phyloP scores from a whole-genome alignment of 2,329 filamentous ascomycete genomes.

The Cercospora zeina region DNA sequence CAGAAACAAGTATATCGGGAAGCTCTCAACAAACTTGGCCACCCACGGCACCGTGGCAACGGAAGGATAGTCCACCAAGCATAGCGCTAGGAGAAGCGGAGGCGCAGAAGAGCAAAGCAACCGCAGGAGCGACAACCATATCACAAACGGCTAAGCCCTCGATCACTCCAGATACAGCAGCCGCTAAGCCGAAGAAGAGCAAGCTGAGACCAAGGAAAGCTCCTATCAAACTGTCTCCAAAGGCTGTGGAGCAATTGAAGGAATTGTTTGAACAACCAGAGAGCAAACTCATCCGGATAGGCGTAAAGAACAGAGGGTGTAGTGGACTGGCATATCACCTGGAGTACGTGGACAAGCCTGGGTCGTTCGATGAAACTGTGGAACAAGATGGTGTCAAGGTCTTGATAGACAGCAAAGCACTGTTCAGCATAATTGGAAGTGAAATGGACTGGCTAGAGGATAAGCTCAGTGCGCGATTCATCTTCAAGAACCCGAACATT shows the following conservation, averaged over 20 bases:
- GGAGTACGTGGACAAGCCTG: slow-evolving; percentile 91
- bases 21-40: slow-evolving; percentile 52
- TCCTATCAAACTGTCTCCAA: slow-evolving; percentile 79
- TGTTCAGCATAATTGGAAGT: slow-evolving; percentile 96
- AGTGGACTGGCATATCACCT: slow-evolving; percentile 91
- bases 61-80: slow-evolving; percentile 43
- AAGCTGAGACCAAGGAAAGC: slow-evolving; percentile 83
- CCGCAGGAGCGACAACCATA: slow-evolving; percentile 37
- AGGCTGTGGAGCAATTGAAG: slow-evolving; percentile 76
- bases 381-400: slow-evolving; percentile 97
- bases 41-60: slow-evolving; percentile 49
- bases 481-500: slow-evolving; percentile 97
- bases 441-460: slow-evolving; percentile 99
- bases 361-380: slow-evolving; percentile 83
- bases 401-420: slow-evolving; percentile 91
- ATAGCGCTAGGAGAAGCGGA: slow-evolving; percentile 61
- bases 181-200: slow-evolving; percentile 58
- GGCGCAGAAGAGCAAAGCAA: slow-evolving; percentile 63
- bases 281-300: slow-evolving; percentile 89
- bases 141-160: slow-evolving; percentile 28
- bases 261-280: slow-evolving; percentile 78
- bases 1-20: slow-evolving; percentile 62
- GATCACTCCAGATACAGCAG: slow-evolving; percentile 44
- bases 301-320: slow-evolving; percentile 90
- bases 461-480: slow-evolving; percentile 85